These are phyloP conservation scores for Kwoniella shandongensis DNA, from an alignment of 768 basidiomycete species.

Conservation along the genomic window DNA sequence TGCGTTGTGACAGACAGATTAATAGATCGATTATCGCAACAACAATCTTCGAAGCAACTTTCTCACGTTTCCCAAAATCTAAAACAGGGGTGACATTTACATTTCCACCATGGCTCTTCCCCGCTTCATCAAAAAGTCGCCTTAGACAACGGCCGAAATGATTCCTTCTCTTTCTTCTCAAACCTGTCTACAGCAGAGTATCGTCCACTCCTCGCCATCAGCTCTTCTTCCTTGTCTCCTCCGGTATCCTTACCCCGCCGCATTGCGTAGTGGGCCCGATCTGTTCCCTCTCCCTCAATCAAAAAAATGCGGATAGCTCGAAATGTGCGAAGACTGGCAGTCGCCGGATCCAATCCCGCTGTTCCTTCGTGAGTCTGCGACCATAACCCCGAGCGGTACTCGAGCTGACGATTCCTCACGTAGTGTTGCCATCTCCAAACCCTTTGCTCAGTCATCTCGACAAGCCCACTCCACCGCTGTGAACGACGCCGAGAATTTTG, in stretches of 20 bases:
- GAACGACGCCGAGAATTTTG: too few relatives aligned
- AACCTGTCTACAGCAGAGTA: too few relatives aligned
- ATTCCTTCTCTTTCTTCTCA: background rate
- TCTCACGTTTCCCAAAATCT: too few relatives aligned
- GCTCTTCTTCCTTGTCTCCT: background rate
- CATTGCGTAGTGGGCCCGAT: background rate
- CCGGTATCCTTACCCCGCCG: background rate
- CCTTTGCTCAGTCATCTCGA: too few relatives aligned
- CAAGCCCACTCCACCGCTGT: too few relatives aligned
- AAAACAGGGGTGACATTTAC: too few relatives aligned
- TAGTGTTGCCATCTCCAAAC: background rate
- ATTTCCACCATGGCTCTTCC: too few relatives aligned
- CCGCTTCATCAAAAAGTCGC: too few relatives aligned
- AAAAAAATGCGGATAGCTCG: constrained; percentile 1
- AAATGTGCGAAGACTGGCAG: constrained; percentile 7
- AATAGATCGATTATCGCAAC: too few relatives aligned
- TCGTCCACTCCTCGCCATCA: background rate
- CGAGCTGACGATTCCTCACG: constrained; percentile 1
- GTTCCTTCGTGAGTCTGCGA: background rate
- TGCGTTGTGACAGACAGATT: too few relatives aligned
- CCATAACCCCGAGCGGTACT: too few relatives aligned
- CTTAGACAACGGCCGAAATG: background rate
- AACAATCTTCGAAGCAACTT: too few relatives aligned
- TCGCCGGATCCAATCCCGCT: constrained; percentile 1
- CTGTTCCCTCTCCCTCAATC: background rate